Base-by-base conservation (phyloP, 352 stramenopile genomes). In the Globisporangium irregulare region DNA sequence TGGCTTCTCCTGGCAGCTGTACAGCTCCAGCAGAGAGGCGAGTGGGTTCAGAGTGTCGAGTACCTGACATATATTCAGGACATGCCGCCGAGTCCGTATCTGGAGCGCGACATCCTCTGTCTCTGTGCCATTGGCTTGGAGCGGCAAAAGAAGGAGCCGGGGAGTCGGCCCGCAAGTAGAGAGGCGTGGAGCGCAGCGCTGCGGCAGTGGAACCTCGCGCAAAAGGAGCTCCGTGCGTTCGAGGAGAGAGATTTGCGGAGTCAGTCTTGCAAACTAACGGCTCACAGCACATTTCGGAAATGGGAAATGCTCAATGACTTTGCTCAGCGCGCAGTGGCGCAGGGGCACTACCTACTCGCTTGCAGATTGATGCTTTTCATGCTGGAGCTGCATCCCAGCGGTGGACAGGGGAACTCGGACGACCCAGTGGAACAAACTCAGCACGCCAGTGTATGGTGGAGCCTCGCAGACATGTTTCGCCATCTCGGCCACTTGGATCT, bases 21-120 rank as follows among this genome's bases (percentile, higher is more conserved):
- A 0, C 79, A 89, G 67, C 73, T 92, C 24, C 79, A 89, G 38
- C 82, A 92, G 27, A 32, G 71, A n/a, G 78, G 76, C 1, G 70
- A 82, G 5, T 87, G 79, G 77, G 69, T 76, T 10, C 74, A 90
- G 53, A 92, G 84, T 64, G 72, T 85, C 14, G 68, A 70, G 24
- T 92, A 92, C 66, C 64, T 92, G 25, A 75, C 62, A 18, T 92
- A 90, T 36, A 56, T 92, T 1, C 73, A 79, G 3, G 84, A 92
- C 46, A 71, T 88, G 0, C 73, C 74, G 0, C 82, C 80, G 20
- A 10, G 67, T 12, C 79, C 80, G 18, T 92, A 90, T 50, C 36
- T 80, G 10, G 84, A 92, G 70, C 72, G 80, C 2, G 84, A 92
- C 43, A 79, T 90, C 2, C 71, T 92, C 9, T 72, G 66, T 24